A percentile compares a stretch with the other conserved stretches of the same genome.
These are phyloP conservation scores for Cryptosporidium meleagridis DNA, from an alignment of 169 alveolate species.

Conservation along the genomic window DNA sequence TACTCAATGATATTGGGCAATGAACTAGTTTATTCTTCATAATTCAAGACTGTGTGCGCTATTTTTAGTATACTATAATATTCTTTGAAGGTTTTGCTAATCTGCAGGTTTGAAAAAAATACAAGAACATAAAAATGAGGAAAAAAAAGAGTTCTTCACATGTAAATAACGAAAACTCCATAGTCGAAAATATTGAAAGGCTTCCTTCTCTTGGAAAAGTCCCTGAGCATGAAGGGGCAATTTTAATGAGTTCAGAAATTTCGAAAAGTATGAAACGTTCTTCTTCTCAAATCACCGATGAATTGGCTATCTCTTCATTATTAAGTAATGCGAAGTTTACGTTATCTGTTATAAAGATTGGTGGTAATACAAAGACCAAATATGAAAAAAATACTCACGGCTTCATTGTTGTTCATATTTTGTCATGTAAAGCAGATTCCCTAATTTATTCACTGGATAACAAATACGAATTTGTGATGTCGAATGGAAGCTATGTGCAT, in stretches of 20 bases:
- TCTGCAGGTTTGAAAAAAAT: too few species aligned
- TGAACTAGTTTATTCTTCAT: too few species aligned
- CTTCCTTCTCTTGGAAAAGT: conserved; percentile 73
- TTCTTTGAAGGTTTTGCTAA: not conserved
- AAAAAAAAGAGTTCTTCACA: conserved; percentile 17
- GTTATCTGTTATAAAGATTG: conserved; percentile 33
- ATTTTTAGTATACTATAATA: too few species aligned
- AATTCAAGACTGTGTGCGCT: not conserved
- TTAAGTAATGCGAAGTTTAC: conserved; percentile 67
- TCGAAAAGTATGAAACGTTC: conserved; percentile 58
- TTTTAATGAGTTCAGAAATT: conserved; percentile 60
- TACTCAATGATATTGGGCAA: not conserved
- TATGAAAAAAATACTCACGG: conserved; percentile 56
- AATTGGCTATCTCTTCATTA: conserved; percentile 53
- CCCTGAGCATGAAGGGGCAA: conserved; percentile 74
- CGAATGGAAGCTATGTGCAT: conserved; percentile 66
- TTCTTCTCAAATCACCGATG: conserved; percentile 65
- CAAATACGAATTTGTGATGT: conserved; percentile 61
- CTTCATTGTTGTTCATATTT: conserved; percentile 53
- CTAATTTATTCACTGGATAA: conserved; percentile 45
- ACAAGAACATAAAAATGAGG: not conserved
- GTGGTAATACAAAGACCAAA: conserved; percentile 58
- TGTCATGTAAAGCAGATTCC: conserved; percentile 69
- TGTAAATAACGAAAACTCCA: conserved; percentile 18
- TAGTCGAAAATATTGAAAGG: conserved; percentile 51